A percentile compares a stretch with the other conserved stretches of the same genome.
Conservation (phyloP, 495 filamentous ascomycete genomes). For the Penicillium herquei region DNA sequence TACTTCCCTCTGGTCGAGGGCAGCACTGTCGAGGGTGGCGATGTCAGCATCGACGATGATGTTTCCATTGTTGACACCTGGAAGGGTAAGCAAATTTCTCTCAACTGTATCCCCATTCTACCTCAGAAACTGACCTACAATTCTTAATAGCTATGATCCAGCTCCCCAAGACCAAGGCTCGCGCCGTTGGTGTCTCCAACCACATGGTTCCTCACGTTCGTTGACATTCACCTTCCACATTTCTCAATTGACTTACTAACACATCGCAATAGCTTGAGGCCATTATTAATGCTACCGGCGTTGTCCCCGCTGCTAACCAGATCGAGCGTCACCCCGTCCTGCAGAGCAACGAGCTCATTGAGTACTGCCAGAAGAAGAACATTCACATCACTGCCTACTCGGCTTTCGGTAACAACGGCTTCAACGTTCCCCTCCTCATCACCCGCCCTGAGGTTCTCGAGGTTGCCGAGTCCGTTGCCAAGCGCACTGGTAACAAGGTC, state of each 20-base stretch:
- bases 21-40: constrained; percentile 38
- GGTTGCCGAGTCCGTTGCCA: constrained; percentile 40
- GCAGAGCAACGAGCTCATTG: constrained; percentile 42
- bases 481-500: constrained; percentile 39
- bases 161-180: constrained; percentile 51
- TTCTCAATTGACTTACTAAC: not conserved
- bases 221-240: not conserved
- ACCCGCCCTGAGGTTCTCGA: constrained; percentile 43
- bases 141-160: constrained; percentile 41
- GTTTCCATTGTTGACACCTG: constrained; percentile 54
- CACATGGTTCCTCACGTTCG: constrained; percentile 44
- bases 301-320: constrained; percentile 50
- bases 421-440: constrained; percentile 44
- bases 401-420: constrained; percentile 50
- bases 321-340: constrained; percentile 52
- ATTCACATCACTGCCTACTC: constrained; percentile 53
- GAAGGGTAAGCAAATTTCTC: constrained; percentile 31
- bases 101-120: no score
- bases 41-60: constrained; percentile 42
- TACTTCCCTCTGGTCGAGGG: constrained; percentile 44
- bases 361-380: constrained; percentile 44
- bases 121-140: no score
- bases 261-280: constrained; percentile 41
- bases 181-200: constrained; percentile 53
- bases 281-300: constrained; percentile 47